Conservation (phyloP, 306 rosid species). For the Bauhinia variegata region DNA sequence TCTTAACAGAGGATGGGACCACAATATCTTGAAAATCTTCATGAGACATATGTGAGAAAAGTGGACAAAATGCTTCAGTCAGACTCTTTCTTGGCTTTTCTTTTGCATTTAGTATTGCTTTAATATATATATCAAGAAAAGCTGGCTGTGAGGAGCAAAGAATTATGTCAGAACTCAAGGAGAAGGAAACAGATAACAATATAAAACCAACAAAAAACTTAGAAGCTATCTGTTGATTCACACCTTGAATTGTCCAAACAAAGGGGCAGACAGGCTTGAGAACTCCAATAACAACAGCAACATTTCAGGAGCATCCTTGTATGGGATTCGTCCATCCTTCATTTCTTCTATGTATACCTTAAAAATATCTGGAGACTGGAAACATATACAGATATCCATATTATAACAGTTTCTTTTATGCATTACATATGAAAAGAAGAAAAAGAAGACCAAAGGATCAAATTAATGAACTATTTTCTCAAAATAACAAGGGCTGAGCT, state of each 20-base stretch:
- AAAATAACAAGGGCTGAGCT: conserved; percentile 13
- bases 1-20: conserved; percentile 82
- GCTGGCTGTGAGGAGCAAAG: conserved; percentile 60
- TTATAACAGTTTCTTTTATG: conserved; percentile 4
- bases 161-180: conserved; percentile 28
- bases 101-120: conserved; percentile 71
- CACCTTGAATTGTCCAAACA: conserved; percentile 73
- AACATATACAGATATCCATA: conserved; percentile 23
- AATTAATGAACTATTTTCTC: conserved; percentile 21
- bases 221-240: conserved; percentile 24
- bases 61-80: conserved; percentile 79
- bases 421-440: background rate
- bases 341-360: conserved; percentile 71
- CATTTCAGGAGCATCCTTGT: conserved; percentile 77
- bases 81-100: conserved; percentile 81
- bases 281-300: conserved; percentile 71
- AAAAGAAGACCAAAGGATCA: background rate
- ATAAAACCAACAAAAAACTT: background rate
- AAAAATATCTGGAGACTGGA: conserved; percentile 68
- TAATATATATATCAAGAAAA: conserved; percentile 84
- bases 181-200: conserved; percentile 23
- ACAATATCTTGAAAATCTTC: conserved; percentile 80
- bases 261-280: conserved; percentile 54
- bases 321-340: conserved; percentile 61
- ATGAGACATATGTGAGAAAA: conserved; percentile 68